Percentiles rank a stretch among this genome's conserved stretches.
Evolutionary conservation across 805 yeast genomes (phyloP).

Genomic region (Suhomyces emberorum): DNA sequence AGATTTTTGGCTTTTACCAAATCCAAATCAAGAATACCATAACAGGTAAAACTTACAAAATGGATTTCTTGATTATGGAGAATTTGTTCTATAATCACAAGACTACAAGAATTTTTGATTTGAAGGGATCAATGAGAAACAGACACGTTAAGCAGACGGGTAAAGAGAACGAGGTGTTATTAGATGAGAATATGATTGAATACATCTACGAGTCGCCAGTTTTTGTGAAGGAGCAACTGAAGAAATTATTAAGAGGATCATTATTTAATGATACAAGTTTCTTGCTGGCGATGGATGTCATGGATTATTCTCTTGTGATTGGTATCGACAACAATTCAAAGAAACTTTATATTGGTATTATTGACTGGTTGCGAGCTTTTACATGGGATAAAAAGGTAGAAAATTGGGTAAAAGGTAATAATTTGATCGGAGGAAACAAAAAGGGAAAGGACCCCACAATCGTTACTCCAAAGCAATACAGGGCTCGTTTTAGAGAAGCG

Average conservation of each 20-base stretch:
- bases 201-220: constrained; percentile 94
- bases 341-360: constrained; percentile 86
- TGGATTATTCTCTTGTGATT: constrained; percentile 95
- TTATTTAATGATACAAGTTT: constrained; percentile 94
- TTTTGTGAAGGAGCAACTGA: constrained; percentile 89
- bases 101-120: constrained; percentile 83
- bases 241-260: constrained; percentile 79
- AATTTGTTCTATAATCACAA: constrained; percentile 83
- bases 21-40: constrained; percentile 79
- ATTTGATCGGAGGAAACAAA: constrained; percentile 72
- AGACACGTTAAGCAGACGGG: constrained; percentile 97
- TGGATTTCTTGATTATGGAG: constrained; percentile 95
- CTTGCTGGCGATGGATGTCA: constrained; percentile 93
- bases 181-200: constrained; percentile 98
- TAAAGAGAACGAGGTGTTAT: constrained; percentile 84
- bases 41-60: constrained; percentile 71
- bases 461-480: constrained; percentile 93
- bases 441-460: constrained; percentile 94
- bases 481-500: constrained; percentile 91
- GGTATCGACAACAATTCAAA: constrained; percentile 73
- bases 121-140: constrained; percentile 97
- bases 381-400: constrained; percentile 99
- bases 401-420: constrained; percentile 95
- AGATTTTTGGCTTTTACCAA: constrained; percentile 93
- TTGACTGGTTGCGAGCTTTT: constrained; percentile 89